phyloP scores from a whole-genome alignment of 2,329 filamentous ascomycete species.

The Epichloe amarillans region DNA sequence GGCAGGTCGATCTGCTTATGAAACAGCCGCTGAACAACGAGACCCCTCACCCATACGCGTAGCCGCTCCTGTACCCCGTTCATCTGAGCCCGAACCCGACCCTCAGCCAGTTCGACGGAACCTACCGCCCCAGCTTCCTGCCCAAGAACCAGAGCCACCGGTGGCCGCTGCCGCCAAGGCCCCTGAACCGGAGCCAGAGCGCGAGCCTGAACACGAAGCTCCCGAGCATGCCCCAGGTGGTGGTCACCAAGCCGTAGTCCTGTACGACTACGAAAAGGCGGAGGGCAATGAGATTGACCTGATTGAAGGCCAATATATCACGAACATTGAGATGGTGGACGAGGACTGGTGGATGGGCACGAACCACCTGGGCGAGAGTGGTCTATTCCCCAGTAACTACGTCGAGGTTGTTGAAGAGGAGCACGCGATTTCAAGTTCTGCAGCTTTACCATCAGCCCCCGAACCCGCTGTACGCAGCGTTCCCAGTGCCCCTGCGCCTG shows the following conservation, averaged over 20 bases:
- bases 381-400: conserved; percentile 94
- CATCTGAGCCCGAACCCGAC: conserved; percentile 35
- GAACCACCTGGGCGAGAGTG: conserved; percentile 70
- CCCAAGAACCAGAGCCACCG: conserved; percentile 48
- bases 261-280: conserved; percentile 95
- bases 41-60: conserved; percentile 69
- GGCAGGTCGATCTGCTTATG: conserved; percentile 32
- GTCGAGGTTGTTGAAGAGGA: conserved; percentile 69
- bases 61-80: conserved; percentile 69
- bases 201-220: conserved; percentile 21
- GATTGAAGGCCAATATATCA: conserved; percentile 75
- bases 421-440: conserved; percentile 15
- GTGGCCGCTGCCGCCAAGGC: conserved; percentile 47
- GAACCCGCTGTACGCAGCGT: conserved; percentile 9
- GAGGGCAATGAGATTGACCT: conserved; percentile 96
- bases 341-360: conserved; percentile 98
- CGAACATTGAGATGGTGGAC: conserved; percentile 92
- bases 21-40: conserved; percentile 26
- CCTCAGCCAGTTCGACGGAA: conserved; percentile 34
- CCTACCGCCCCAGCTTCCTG: conserved; percentile 47
- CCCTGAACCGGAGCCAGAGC: conserved; percentile 35
- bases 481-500: conserved; percentile 18
- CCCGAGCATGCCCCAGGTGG: conserved; percentile 22
- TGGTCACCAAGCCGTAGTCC: conserved; percentile 62
- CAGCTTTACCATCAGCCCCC: conserved; percentile 22